Conservation (phyloP, 805 yeast species). For the Limtongia smithiae region DNA sequence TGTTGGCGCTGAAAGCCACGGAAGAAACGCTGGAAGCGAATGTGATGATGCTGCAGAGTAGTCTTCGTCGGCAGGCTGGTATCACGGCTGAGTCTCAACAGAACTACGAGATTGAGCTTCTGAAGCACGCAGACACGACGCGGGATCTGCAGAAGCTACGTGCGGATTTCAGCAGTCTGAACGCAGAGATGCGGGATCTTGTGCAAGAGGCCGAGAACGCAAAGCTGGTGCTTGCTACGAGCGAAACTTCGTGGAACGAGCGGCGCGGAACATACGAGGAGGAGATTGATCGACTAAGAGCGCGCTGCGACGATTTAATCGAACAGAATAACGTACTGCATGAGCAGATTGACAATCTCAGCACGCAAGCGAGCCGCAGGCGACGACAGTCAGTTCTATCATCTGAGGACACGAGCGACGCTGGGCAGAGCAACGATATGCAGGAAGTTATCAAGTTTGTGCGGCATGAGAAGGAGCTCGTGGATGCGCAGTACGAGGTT, state of each 20-base stretch:
- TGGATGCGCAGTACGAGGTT: conserved; percentile 55
- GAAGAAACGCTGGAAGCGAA: conserved; percentile 37
- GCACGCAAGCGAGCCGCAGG: conserved; percentile 23
- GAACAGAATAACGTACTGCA: conserved; percentile 67
- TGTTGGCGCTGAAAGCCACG: conserved; percentile 32
- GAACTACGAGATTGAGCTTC: conserved; percentile 55
- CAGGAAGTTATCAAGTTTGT: conserved; percentile 58
- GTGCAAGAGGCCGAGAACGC: conserved; percentile 36
- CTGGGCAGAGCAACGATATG: no score
- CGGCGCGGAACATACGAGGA: conserved; percentile 46
- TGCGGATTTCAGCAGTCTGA: conserved; percentile 36
- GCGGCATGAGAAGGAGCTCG: conserved; percentile 71
- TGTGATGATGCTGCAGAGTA: conserved; percentile 35
- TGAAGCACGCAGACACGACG: conserved; percentile 52
- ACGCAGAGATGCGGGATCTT: conserved; percentile 33
- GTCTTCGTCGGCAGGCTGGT: conserved; percentile 45
- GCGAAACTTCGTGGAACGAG: conserved; percentile 47
- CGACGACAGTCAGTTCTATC: conserved; percentile 5
- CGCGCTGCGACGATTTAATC: conserved; percentile 49
- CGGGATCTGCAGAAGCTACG: conserved; percentile 43
- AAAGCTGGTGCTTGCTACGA: conserved; percentile 36
- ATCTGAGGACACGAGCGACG: conserved; percentile 24
- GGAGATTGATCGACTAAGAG: conserved; percentile 46
- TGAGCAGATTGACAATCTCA: conserved; percentile 57
- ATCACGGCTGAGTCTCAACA: conserved; percentile 49